Conservation (phyloP, 176 grass and related monocot genomes). For the Oryza meridionalis region DNA sequence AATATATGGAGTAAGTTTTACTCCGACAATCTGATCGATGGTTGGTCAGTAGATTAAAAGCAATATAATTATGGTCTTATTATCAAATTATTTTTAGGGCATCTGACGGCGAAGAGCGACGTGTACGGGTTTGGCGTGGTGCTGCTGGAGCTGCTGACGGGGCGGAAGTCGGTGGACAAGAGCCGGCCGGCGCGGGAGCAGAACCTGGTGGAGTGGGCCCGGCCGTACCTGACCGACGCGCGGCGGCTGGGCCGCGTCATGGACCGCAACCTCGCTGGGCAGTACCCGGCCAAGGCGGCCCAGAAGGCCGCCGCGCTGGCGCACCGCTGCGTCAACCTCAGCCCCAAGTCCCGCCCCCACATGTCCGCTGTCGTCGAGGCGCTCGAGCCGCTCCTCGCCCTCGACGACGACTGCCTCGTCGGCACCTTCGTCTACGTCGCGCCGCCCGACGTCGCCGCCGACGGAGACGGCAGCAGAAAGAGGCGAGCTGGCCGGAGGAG, state of each 20-base stretch:
- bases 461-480: not conserved
- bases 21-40: not conserved
- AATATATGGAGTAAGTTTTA: no score
- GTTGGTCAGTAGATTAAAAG: not conserved
- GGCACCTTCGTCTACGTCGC: conserved; percentile 69
- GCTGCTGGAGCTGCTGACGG: conserved; percentile 69
- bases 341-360: conserved; percentile 65
- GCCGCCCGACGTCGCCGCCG: conserved; percentile 16
- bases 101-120: conserved; percentile 84
- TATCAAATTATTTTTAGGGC: conserved; percentile 32
- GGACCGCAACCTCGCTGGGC: conserved; percentile 64
- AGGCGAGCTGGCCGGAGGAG: not conserved
- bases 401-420: conserved; percentile 58
- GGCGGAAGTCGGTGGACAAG: conserved; percentile 70
- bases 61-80: not conserved
- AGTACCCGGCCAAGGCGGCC: conserved; percentile 64
- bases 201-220: conserved; percentile 76
- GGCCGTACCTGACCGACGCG: conserved; percentile 63
- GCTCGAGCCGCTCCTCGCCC: conserved; percentile 70
- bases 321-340: conserved; percentile 67
- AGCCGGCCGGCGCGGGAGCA: conserved; percentile 69
- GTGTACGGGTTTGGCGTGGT: conserved; percentile 86
- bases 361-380: conserved; percentile 76
- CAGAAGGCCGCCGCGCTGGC: conserved; percentile 58
- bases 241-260: conserved; percentile 69